Conservation (phyloP, 2,329 filamentous ascomycete species). For the Claviceps fusiformis region DNA sequence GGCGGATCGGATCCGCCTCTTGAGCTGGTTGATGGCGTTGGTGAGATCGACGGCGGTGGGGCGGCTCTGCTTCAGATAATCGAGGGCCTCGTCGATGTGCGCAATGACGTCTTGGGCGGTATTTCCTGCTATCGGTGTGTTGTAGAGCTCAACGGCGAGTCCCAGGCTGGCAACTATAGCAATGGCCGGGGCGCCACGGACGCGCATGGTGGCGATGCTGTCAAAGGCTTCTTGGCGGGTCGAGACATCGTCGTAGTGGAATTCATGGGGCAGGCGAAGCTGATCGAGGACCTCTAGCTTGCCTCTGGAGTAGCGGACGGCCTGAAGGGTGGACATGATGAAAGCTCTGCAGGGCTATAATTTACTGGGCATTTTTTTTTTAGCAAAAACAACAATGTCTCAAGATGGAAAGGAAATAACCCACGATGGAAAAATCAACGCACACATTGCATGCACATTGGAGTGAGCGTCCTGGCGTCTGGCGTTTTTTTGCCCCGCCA, state of each 20-base stretch:
- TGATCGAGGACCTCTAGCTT: conserved; percentile 69
- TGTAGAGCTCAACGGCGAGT: conserved; percentile 69
- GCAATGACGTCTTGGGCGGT: conserved; percentile 45
- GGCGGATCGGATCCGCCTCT: conserved; percentile 41
- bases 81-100: conserved; percentile 63
- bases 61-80: conserved; percentile 77
- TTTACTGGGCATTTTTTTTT: background rate
- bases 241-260: conserved; percentile 61
- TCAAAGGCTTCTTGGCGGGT: conserved; percentile 66
- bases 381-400: no score
- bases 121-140: conserved; percentile 30
- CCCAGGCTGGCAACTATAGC: conserved; percentile 92
- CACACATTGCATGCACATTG: background rate
- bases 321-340: conserved; percentile 50
- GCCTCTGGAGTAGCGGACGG: conserved; percentile 62
- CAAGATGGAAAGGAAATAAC: no score
- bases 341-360: background rate
- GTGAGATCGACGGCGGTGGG: conserved; percentile 91
- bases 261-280: conserved; percentile 67
- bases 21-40: conserved; percentile 76
- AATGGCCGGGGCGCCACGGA: conserved; percentile 78
- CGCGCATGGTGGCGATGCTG: conserved; percentile 68
- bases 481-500: conserved; percentile 16
- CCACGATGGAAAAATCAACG: background rate
- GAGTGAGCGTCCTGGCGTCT: background rate